Conservation (phyloP, 106 monocot species). For the Iris macrosiphon region DNA sequence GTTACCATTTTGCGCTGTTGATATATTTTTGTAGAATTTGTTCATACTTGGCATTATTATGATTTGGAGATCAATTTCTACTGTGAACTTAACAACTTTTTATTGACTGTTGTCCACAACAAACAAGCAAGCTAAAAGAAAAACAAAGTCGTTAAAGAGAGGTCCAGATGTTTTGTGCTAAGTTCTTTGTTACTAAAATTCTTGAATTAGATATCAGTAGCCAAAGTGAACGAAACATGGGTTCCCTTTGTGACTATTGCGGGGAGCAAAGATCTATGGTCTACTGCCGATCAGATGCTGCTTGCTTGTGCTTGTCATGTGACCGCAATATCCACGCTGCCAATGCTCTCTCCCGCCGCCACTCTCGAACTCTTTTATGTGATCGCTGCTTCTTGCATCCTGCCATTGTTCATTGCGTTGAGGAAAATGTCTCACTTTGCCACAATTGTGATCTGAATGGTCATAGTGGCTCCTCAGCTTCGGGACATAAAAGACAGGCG, state of each 20-base stretch:
- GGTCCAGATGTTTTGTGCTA: not conserved
- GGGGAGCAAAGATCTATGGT: constrained; percentile 70
- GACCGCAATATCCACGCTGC: constrained; percentile 87
- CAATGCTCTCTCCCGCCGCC: constrained; percentile 78
- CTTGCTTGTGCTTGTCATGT: constrained; percentile 83
- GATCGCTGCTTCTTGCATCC: constrained; percentile 67
- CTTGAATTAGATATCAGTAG: not conserved
- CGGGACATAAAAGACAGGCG: constrained; percentile 56
- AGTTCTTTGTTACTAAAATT: constrained; percentile 1
- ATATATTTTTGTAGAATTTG: too few relatives aligned
- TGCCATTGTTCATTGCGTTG: constrained; percentile 52
- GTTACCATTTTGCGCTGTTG: too few relatives aligned
- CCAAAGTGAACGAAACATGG: constrained; percentile 35
- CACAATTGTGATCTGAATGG: constrained; percentile 75
- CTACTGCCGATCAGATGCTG: constrained; percentile 84
- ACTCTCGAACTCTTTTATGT: constrained; percentile 79
- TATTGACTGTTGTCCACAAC: too few relatives aligned
- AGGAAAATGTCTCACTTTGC: constrained; percentile 73
- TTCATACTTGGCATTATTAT: too few relatives aligned
- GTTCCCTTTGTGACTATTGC: constrained; percentile 75
- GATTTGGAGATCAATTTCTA: too few relatives aligned
- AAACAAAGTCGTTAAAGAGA: too few relatives aligned
- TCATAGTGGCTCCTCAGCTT: constrained; percentile 19
- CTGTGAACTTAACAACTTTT: too few relatives aligned
- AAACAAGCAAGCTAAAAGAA: too few relatives aligned